phyloP scores from a whole-genome alignment of 2,329 filamentous ascomycete genomes.

The Chaetomium sp. region DNA sequence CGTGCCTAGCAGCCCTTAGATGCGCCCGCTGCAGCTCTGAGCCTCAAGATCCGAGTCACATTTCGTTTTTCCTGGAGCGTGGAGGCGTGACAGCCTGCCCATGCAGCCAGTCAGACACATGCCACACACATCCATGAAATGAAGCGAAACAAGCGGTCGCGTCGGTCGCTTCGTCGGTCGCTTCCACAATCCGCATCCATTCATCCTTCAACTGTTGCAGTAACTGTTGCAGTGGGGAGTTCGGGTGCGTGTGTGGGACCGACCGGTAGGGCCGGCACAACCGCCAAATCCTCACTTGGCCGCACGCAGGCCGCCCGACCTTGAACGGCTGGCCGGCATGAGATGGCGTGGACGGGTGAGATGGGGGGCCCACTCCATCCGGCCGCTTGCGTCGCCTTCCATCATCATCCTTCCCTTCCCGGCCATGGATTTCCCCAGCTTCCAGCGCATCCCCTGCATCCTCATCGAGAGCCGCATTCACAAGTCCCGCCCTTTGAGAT shows the following conservation, averaged over 20 bases:
- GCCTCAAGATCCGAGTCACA: slow-evolving; percentile 10
- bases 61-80: neutral
- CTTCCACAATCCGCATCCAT: too few relatives aligned
- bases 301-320: neutral
- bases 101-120: slow-evolving; percentile 4
- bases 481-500: neutral
- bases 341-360: neutral
- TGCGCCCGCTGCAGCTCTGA: neutral
- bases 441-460: neutral
- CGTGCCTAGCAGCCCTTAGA: too few relatives aligned
- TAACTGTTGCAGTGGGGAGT: too few relatives aligned
- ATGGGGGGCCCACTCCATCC: neutral
- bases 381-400: neutral
- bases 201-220: too few relatives aligned
- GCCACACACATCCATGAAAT: neutral
- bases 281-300: neutral
- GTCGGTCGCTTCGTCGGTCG: neutral
- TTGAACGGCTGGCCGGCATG: slow-evolving; percentile 14
- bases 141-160: slow-evolving; percentile 6
- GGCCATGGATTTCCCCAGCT: neutral
- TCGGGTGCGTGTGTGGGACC: neutral
- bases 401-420: neutral
- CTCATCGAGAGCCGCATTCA: neutral
- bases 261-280: slow-evolving; percentile 6
- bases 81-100: slow-evolving; percentile 7